These are phyloP conservation scores for Claviceps citrina DNA, from an alignment of 2,329 filamentous ascomycete species.

Conservation along the genomic window DNA sequence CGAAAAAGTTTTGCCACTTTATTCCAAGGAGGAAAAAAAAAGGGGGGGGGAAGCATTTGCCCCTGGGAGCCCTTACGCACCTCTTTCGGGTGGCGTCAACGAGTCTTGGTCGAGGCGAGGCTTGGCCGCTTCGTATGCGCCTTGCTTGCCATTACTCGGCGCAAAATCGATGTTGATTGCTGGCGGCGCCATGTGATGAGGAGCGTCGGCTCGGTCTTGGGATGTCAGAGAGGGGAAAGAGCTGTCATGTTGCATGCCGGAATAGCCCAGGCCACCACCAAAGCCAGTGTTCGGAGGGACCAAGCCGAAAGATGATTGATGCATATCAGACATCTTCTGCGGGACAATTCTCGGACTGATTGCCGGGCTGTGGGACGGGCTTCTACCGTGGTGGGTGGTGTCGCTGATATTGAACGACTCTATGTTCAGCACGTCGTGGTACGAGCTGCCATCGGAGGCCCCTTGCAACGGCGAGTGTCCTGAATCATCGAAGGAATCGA, in stretches of 20 bases:
- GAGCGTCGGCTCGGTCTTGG: constrained; percentile 41
- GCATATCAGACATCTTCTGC: constrained; percentile 38
- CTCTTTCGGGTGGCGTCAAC: constrained; percentile 64
- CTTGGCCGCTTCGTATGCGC: constrained; percentile 36
- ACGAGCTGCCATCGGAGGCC: constrained; percentile 55
- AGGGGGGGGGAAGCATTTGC: no score
- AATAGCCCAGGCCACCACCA: constrained; percentile 14
- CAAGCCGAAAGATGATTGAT: constrained; percentile 31
- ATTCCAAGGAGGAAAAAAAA: no score
- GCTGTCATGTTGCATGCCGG: constrained; percentile 28
- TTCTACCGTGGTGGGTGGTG: constrained; percentile 57
- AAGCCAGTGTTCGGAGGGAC: constrained; percentile 25
- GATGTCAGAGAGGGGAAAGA: constrained; percentile 38
- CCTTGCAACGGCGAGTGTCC: constrained; percentile 69
- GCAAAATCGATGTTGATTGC: constrained; percentile 91
- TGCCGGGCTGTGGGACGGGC: constrained; percentile 61
- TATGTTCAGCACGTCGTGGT: constrained; percentile 64
- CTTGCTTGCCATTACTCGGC: constrained; percentile 44
- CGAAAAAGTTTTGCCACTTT: no score
- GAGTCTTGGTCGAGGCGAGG: constrained; percentile 58
- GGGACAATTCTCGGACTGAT: constrained; percentile 47
- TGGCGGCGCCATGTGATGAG: constrained; percentile 73
- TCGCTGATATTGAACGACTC: constrained; percentile 70
- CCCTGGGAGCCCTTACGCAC: constrained; percentile 23
- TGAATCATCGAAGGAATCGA: constrained; percentile 62